These are phyloP conservation scores for Coemansia umbellata DNA, from an alignment of 192 early-diverging fungal genomes.

Conservation along the genomic window DNA sequence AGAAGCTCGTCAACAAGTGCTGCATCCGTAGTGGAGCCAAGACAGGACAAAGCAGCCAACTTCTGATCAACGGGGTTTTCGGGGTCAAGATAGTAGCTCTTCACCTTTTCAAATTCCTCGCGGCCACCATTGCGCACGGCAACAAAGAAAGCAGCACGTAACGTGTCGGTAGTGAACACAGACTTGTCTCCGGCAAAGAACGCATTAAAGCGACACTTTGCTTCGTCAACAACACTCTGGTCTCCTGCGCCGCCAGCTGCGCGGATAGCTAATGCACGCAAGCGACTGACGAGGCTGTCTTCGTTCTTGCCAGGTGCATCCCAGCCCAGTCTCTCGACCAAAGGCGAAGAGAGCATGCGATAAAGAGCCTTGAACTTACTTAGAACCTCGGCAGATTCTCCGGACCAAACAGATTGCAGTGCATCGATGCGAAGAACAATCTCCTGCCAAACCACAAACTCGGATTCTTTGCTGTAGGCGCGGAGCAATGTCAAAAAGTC, in stretches of 20 bases:
- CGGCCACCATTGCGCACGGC: conserved; percentile 62
- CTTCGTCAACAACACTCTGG: conserved; percentile 57
- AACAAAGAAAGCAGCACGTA: conserved; percentile 55
- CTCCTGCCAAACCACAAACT: conserved; percentile 76
- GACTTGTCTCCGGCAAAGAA: conserved; percentile 60
- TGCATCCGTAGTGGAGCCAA: conserved; percentile 56
- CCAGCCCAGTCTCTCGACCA: conserved; percentile 74
- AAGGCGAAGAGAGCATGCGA: conserved; percentile 68
- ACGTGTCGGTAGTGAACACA: conserved; percentile 53
- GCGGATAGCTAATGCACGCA: conserved; percentile 72
- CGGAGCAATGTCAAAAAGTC: conserved; percentile 72
- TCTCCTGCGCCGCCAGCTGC: conserved; percentile 71
- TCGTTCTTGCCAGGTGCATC: conserved; percentile 62
- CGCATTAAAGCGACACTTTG: conserved; percentile 63
- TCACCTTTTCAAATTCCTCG: conserved; percentile 60
- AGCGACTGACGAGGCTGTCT: conserved; percentile 67
- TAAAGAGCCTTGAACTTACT: conserved; percentile 64
- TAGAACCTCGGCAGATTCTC: conserved; percentile 57
- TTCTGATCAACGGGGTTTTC: conserved; percentile 64
- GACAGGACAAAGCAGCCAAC: conserved; percentile 58
- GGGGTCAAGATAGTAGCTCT: conserved; percentile 60
- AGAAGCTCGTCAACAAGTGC: conserved; percentile 60
- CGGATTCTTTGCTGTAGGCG: conserved; percentile 68
- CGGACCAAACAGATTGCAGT: conserved; percentile 64
- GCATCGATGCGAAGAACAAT: conserved; percentile 57